Evolutionary conservation across 2,329 filamentous ascomycete genomes (phyloP).

Genomic region (Anthostomella pinea): DNA sequence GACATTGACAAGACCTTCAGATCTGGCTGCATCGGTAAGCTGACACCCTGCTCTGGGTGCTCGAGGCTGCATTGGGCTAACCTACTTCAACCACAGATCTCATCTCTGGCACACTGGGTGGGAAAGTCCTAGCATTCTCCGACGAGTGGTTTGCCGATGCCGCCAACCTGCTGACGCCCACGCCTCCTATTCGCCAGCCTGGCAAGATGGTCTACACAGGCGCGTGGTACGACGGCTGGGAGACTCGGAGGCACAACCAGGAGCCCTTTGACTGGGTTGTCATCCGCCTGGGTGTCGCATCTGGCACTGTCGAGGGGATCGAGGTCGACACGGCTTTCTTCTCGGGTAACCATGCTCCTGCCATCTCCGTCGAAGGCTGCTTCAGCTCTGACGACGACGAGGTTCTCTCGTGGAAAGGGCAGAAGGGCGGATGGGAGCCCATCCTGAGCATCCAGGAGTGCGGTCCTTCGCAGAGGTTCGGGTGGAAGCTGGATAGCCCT

Average conservation of each 20-base stretch:
- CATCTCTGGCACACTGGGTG: constrained; percentile 58
- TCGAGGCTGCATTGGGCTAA: constrained; percentile 11
- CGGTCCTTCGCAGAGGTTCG: constrained; percentile 70
- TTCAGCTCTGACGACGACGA: constrained; percentile 64
- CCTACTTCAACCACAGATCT: constrained; percentile 47
- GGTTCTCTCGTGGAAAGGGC: constrained; percentile 60
- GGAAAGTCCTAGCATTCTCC: constrained; percentile 62
- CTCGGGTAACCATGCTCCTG: constrained; percentile 77
- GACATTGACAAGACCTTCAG: constrained; percentile 61
- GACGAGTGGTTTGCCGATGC: constrained; percentile 70
- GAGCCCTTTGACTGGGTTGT: constrained; percentile 66
- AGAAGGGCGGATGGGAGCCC: constrained; percentile 64
- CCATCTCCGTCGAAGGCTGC: constrained; percentile 73
- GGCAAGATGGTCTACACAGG: constrained; percentile 69
- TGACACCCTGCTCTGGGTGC: neutral
- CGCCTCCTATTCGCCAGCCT: constrained; percentile 58
- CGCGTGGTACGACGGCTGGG: constrained; percentile 71
- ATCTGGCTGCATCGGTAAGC: constrained; percentile 59
- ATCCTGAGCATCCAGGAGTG: constrained; percentile 69
- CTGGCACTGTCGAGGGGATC: constrained; percentile 68
- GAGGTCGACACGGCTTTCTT: constrained; percentile 83
- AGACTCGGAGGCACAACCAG: constrained; percentile 64
- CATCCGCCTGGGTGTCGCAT: constrained; percentile 64
- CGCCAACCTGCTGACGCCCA: constrained; percentile 61
- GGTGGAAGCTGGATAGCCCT: constrained; percentile 62